Evolutionary conservation across 2,329 filamentous ascomycete species (phyloP), one percentile per base, ranked within the genome.

Genomic region (Lachnellula occidentalis): DNA sequence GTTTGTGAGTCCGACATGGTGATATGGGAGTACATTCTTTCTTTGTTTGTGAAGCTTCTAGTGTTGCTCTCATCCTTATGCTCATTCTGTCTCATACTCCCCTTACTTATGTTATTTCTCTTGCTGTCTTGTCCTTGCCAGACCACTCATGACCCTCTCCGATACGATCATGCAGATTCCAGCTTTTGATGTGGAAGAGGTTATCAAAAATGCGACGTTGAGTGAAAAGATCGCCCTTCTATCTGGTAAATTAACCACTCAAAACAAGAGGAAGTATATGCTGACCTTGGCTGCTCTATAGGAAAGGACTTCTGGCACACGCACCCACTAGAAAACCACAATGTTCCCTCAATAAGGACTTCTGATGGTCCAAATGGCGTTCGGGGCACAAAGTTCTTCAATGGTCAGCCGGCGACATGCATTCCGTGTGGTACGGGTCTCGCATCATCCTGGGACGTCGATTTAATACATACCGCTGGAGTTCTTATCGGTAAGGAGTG

Each of bases 151-250:
- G 24, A 27, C 24, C 24, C 24, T 27, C 24, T 27, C 24, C 24
- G 24, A 27, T 2, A 7, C 24, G 7, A 27, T 27, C 7, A 27
- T 27, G 24, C 24, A 2, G 7, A 27, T 27, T 27, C 24, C 24
- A 7, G 7, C 24, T 27, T 27, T 50, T 39, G 37, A 49, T 17
- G 49, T 58, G 11, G 50, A 55, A 14, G 45, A 14, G 24, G 45
- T 56, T 2, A 50, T 69, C 36, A 48, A 58, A 22, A 52, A 62
- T 48, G 58, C 69, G 42, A 67, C 65, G 34, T 58, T 69, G 36
- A 66, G 67, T 36, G 67, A 70, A 54, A 68, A 70, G 50, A 61
- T 68, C 34, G 59, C 60, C 15, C 55, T 70, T 41, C 58, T 69
- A 31, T 61, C 66, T 11, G 66, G 65, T 21, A 55, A 56, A 24